A percentile compares a stretch with the other conserved stretches of the same genome.
Conservation (phyloP, 805 yeast genomes). For the Tetrapisispora namnaoensis region DNA sequence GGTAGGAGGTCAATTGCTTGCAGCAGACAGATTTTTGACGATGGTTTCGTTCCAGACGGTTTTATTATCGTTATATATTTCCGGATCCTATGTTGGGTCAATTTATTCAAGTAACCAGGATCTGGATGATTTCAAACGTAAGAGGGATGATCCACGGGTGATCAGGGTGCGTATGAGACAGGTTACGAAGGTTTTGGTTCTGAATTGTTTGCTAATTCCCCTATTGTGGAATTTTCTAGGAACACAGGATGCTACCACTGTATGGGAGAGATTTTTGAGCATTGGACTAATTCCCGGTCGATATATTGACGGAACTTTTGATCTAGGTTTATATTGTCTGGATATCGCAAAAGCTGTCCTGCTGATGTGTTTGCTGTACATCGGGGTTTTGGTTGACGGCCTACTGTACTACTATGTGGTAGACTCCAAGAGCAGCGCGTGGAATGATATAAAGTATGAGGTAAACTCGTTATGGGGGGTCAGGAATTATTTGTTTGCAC, state of each 20-base stretch:
- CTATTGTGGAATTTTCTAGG: constrained; percentile 1
- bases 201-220: constrained; percentile 18
- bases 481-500: constrained; percentile 27
- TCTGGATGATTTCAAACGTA: constrained; percentile 14
- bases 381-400: constrained; percentile 20
- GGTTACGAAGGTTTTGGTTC: constrained; percentile 7
- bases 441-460: constrained; percentile 12
- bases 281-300: constrained; percentile 14
- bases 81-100: constrained; percentile 22
- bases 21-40: background rate
- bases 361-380: constrained; percentile 15
- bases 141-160: constrained; percentile 25
- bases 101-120: constrained; percentile 15
- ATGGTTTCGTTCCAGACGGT: background rate
- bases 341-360: constrained; percentile 9
- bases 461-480: constrained; percentile 24
- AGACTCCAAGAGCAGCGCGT: constrained; percentile 5
- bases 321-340: constrained; percentile 5
- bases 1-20: background rate
- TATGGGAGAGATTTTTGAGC: background rate
- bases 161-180: constrained; percentile 10
- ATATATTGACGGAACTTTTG: constrained; percentile 10
- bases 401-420: constrained; percentile 15
- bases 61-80: constrained; percentile 12
- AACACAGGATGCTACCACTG: background rate